Base-by-base conservation (phyloP, 148 eudicot species). In the Vaccinium myrtillus region DNA sequence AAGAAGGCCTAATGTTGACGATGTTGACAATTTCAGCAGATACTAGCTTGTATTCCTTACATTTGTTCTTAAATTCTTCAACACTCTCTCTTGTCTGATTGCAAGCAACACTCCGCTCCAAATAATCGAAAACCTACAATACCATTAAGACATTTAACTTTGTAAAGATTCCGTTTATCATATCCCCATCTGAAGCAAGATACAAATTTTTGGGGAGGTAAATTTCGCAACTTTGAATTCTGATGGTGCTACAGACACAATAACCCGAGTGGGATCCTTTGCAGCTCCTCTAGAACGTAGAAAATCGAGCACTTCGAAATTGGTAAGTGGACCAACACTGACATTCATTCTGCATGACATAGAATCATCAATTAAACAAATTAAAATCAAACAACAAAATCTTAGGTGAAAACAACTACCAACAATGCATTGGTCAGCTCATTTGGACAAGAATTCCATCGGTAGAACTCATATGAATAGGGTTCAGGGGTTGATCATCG, bases 51-150 rank as follows among this genome's bases (percentile, higher is more conserved):
- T 79, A 94, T 14, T 84, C 88, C 86, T 89, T 87, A 14, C 84
- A 86, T 79, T 94, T 92, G 77, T 82, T 90, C 30, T 87, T 18
- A 75, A 92, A 90, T 16, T 89, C 90, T 54, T 19, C 50, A 43
- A 96, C 85, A 63, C 73, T 89, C 70, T 94, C 94, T 83, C 87
- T 90, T 3, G 94, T 91, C 84, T 94, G 98, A 87, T 83, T 83
- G 84, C 88, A 85, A 70, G 97, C 94, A 81, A 88, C 88, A 82
- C 86, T 93, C 79, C 86, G 87, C 86, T 90, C 92, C 86, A 96
- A 87, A 87, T 96, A 93, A 90, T 96, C 94, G 89, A 82, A 96
- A 83, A 94, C 98, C 98, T 95, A 83, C 39, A 85, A 75, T 23
- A 83, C 43, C 86, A 76, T 21, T 77, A 80, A 80, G 4, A 51